phyloP scores from a whole-genome alignment of 202 grass and related monocot species.

The Panicum virgatum region DNA sequence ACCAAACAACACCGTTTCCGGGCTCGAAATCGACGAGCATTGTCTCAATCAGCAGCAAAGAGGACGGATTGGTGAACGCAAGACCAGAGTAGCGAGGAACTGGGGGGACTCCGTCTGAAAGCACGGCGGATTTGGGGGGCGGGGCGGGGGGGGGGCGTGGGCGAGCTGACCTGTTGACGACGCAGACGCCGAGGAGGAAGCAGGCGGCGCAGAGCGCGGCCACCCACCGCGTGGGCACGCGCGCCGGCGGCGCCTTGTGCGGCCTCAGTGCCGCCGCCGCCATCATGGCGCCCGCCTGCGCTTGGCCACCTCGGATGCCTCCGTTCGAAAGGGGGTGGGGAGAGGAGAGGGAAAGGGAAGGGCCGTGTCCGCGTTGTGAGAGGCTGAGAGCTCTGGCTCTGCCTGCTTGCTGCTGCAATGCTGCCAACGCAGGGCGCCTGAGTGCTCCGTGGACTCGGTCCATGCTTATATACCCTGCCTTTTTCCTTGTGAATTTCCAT shows the following conservation, averaged over 20 bases:
- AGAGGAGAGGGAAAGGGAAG: slow-evolving; percentile 16
- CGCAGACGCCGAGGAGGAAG: slow-evolving; percentile 63
- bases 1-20: slow-evolving; percentile 9
- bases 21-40: slow-evolving; percentile 30
- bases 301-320: slow-evolving; percentile 16
- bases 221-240: slow-evolving; percentile 50
- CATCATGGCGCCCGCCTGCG: neutral
- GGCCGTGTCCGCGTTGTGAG: neutral
- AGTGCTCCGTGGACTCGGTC: slow-evolving; percentile 24
- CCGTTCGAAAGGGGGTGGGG: slow-evolving; percentile 34
- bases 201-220: slow-evolving; percentile 56
- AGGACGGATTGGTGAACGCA: neutral
- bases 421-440: neutral
- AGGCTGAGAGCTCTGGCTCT: neutral
- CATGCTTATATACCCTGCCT: slow-evolving; percentile 2
- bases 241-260: slow-evolving; percentile 46
- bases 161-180: slow-evolving; percentile 54
- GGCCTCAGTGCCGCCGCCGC: slow-evolving; percentile 39
- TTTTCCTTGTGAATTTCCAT: neutral
- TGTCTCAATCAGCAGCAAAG: neutral
- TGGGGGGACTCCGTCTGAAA: neutral
- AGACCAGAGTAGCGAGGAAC: neutral
- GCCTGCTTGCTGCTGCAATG: neutral
- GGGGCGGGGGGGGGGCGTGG: neutral
- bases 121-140: slow-evolving; percentile 32